phyloP scores from a whole-genome alignment of 2,329 filamentous ascomycete species.

The Dactylellina parvicollis region DNA sequence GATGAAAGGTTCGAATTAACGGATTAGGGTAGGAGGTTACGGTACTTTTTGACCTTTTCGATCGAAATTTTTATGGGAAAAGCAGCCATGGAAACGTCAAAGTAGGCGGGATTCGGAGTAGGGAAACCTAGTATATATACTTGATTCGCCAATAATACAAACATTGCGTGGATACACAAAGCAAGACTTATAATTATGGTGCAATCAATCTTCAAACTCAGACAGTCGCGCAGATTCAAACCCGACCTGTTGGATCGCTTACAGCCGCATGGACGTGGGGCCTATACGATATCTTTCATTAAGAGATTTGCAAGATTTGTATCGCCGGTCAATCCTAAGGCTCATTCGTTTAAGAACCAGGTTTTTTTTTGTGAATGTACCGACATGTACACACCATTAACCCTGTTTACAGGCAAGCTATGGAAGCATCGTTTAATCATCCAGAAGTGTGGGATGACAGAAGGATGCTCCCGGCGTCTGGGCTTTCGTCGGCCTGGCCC shows the following conservation, averaged over 20 bases:
- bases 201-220: conserved; percentile 27
- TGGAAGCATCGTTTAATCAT: background rate
- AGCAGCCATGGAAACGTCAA: conserved; percentile 9
- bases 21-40: conserved; percentile 25
- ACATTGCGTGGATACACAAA: background rate
- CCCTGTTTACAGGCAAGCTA: conserved; percentile 9
- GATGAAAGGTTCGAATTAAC: conserved; percentile 11
- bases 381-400: conserved; percentile 29
- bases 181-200: background rate
- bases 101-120: conserved; percentile 2
- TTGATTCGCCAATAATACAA: conserved; percentile 15
- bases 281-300: conserved; percentile 24
- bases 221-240: conserved; percentile 2
- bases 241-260: conserved; percentile 49
- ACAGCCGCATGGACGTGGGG: conserved; percentile 39
- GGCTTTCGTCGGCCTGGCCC: conserved; percentile 13
- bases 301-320: conserved; percentile 20
- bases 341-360: background rate
- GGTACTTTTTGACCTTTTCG: background rate
- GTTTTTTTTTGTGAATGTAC: conserved; percentile 16
- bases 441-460: conserved; percentile 42
- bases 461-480: conserved; percentile 25
- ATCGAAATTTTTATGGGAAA: conserved; percentile 11
- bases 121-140: conserved; percentile 50
- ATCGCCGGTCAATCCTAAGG: conserved; percentile 18